Conservation (phyloP, 2,329 filamentous ascomycete species). For the Colletotrichum ledebouriae region DNA sequence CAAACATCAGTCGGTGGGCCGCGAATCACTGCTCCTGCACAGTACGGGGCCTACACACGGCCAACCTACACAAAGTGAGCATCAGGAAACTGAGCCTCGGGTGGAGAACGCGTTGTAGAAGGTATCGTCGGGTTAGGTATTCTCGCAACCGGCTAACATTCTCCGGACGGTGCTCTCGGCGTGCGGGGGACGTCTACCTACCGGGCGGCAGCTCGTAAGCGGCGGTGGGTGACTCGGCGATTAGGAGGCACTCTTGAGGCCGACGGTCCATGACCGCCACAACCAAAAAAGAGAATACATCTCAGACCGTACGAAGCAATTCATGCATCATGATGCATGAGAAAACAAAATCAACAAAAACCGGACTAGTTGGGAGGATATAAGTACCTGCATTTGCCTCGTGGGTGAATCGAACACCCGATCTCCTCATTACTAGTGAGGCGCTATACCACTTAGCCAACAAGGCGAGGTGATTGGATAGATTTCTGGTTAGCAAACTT, state of each 20-base stretch:
- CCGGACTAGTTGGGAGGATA: accelerated
- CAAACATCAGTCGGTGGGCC: too few species aligned
- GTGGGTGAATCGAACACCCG: conserved; percentile 36
- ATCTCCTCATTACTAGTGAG: conserved; percentile 41
- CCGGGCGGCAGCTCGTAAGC: background rate
- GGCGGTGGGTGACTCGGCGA: background rate
- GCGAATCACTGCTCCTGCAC: background rate
- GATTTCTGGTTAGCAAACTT: accelerated
- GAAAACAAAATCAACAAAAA: background rate
- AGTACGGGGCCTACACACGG: background rate
- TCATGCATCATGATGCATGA: background rate
- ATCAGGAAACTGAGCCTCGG: accelerated
- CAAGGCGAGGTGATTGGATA: conserved; percentile 22
- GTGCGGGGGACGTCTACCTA: background rate
- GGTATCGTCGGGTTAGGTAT: background rate
- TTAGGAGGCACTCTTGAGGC: too few species aligned
- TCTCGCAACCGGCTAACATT: background rate
- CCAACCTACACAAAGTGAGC: background rate
- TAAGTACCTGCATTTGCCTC: conserved; percentile 2
- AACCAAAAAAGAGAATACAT: too few species aligned
- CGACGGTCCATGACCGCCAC: too few species aligned
- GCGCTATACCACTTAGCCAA: conserved; percentile 40
- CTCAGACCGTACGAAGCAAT: too few species aligned
- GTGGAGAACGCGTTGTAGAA: background rate
- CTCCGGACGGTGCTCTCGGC: background rate